Base-by-base conservation (phyloP, 805 yeast species). In the Zygoascus biomembranicola region DNA sequence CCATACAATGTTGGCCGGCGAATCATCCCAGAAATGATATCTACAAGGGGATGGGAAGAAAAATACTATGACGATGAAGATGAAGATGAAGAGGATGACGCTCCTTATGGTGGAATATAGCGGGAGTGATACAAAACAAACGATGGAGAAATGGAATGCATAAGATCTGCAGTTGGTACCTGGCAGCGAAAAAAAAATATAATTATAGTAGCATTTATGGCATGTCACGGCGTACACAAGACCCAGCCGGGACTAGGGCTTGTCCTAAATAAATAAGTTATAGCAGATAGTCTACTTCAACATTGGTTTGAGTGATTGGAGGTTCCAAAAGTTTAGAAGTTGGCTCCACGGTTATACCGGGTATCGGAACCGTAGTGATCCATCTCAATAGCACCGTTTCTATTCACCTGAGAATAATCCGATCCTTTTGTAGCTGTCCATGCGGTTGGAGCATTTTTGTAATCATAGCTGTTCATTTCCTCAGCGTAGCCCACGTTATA, bases 31-130 rank as follows among this genome's bases (percentile, higher is more conserved):
- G 54, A 52, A 2, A 45, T 45, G 31, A 52, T 50, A 6, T 51
- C 51, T 37, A 52, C 55, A 20, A 32, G 43, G 18, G 56, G 53
- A 39, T 61, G 64, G 64, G 64, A 61, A 52, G 64, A 61, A 48
- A 53, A 57, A 43, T 58, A 53, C 18, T n/a, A n/a, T n/a, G n/a
- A n/a, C 51, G 55, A 53, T 31, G 52, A 50, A 9, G 54, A 52
- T 45, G 53, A 23, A 23, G 28, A 23, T 3, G 28, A 23, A 4
- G 28, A 23, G 28, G 28, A 23, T 23, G 28, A 23, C 3, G 28
- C 28, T 3, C 28, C 28, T 23, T 23, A 23, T 23, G 28, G 28
- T 23, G 28, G 28, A 23, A 23, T 23, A 23, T 23, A 23, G 28
- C n/a, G 28, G 28, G 28, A 4, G 6, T 6, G 28, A 23, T 23